These are phyloP conservation scores for Harringtonia aguacate DNA, from an alignment of 2,329 filamentous ascomycete species.

Conservation along the genomic window DNA sequence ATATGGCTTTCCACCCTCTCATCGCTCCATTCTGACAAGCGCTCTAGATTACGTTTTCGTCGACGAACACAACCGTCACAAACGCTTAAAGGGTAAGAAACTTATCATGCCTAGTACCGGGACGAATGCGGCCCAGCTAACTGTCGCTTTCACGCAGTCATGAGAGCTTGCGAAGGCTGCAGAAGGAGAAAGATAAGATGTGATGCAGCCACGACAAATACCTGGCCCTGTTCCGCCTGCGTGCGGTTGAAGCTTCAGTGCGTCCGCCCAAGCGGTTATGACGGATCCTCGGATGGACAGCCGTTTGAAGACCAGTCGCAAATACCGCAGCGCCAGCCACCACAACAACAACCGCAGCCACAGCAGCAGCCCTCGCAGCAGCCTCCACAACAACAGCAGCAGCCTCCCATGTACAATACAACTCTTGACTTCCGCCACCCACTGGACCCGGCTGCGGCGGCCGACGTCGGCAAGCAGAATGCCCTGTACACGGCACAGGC, in stretches of 20 bases:
- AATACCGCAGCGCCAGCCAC: constrained; percentile 23
- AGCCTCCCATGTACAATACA: constrained; percentile 30
- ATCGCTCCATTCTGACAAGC: neutral
- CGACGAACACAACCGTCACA: constrained; percentile 96
- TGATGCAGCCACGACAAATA: constrained; percentile 92
- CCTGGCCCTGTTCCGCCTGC: constrained; percentile 94
- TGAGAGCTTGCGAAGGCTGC: constrained; percentile 95
- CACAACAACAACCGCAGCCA: constrained; percentile 23
- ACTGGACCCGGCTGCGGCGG: neutral
- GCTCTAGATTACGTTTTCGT: constrained; percentile 99
- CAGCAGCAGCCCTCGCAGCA: constrained; percentile 19
- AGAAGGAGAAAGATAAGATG: constrained; percentile 95
- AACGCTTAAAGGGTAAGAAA: constrained; percentile 75
- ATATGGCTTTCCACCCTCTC: neutral
- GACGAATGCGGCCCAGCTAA: neutral
- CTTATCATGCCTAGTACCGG: too few relatives aligned
- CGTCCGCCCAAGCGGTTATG: constrained; percentile 76
- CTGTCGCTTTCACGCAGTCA: constrained; percentile 51
- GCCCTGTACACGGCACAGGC: constrained; percentile 38
- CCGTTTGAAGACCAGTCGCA: constrained; percentile 47
- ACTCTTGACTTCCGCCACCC: constrained; percentile 12
- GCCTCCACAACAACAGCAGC: constrained; percentile 23
- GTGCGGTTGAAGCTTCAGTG: constrained; percentile 87
- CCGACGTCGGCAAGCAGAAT: constrained; percentile 22
- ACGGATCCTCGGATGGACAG: constrained; percentile 40